A percentile compares a stretch with the other conserved stretches of the same genome.
Conservation (phyloP, 2,329 filamentous ascomycete genomes). For the Scleromitrula shiraiana region DNA sequence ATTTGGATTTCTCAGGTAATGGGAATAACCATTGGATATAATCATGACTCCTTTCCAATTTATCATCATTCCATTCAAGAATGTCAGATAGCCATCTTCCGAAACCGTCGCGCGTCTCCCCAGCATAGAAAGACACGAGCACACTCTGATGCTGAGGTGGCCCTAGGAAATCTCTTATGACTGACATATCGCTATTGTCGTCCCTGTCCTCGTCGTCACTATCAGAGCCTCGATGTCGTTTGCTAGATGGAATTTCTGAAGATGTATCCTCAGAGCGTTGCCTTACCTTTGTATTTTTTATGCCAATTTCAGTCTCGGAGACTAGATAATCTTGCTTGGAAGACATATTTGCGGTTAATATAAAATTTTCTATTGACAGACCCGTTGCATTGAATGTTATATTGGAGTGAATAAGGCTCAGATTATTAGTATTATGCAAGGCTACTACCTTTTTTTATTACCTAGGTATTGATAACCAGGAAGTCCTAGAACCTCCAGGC, state of each 20-base stretch:
- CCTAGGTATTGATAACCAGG: too few relatives aligned
- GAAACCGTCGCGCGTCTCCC: conserved; percentile 30
- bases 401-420: too few relatives aligned
- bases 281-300: not conserved
- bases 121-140: conserved; percentile 40
- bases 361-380: too few relatives aligned
- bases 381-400: too few relatives aligned
- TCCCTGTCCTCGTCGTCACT: not conserved
- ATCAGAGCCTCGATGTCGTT: not conserved
- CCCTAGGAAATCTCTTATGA: not conserved
- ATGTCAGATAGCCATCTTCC: conserved; percentile 40
- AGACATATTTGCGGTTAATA: too few relatives aligned
- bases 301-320: not conserved
- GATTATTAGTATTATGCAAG: too few relatives aligned
- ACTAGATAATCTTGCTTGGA: too few relatives aligned
- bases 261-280: not conserved
- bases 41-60: conserved; percentile 41
- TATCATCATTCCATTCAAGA: conserved; percentile 34
- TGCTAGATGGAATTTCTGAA: not conserved
- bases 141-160: not conserved
- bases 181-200: not conserved
- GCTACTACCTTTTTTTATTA: too few relatives aligned
- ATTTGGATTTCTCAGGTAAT: conserved; percentile 40
- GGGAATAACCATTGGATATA: conserved; percentile 52
- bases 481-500: too few relatives aligned